Base-by-base conservation (phyloP, 805 yeast species). In the Candida sanyiensis region DNA sequence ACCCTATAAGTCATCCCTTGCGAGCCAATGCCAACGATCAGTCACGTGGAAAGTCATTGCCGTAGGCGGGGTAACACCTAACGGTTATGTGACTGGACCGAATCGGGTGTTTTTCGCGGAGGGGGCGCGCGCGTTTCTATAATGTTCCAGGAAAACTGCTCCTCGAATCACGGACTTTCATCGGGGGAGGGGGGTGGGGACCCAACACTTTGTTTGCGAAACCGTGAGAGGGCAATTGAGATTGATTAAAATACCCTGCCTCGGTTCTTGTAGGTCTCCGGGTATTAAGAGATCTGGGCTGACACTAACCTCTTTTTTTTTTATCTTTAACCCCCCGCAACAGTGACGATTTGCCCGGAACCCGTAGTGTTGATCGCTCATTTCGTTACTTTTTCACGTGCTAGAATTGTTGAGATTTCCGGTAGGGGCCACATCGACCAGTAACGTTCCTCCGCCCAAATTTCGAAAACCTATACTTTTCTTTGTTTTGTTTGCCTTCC, bases 361-460 rank as follows among this genome's bases (percentile, higher is more conserved):
- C 26, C 17, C 16, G 27, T 16, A 28, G 9, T 18, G 18, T 16
- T 15, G 18, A 9, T 12, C 13, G 7, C 11, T 8, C 16, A 22
- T 8, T 27, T 27, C 16, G 11, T n/a, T n/a, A 9, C 19, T 18
- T 28, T 28, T 35, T 35, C 38, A 35, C 38, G 30, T 35, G 38
- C 30, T 9, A 24, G 13, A 13, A 20, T 27, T 27, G 38, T 35
- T 35, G 38, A 33, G 38, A 35, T 33, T 33, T 23, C 11, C 20
- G 38, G 38, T 35, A n/a, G 17, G 38, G 22, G 21, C 38, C 19
- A 20, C 38, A 35, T 15, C 21, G 27, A 19, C 35, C 35, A 23
- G 35, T 33, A 23, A 27, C 29, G 16, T 27, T 27, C 29, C 16
- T 17, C 16, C 29, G 18, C 29, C 29, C 17, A 33, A 33, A 24